These are phyloP conservation scores for Calonectria leucothoes DNA, from an alignment of 2,329 filamentous ascomycete species.

Conservation along the genomic window DNA sequence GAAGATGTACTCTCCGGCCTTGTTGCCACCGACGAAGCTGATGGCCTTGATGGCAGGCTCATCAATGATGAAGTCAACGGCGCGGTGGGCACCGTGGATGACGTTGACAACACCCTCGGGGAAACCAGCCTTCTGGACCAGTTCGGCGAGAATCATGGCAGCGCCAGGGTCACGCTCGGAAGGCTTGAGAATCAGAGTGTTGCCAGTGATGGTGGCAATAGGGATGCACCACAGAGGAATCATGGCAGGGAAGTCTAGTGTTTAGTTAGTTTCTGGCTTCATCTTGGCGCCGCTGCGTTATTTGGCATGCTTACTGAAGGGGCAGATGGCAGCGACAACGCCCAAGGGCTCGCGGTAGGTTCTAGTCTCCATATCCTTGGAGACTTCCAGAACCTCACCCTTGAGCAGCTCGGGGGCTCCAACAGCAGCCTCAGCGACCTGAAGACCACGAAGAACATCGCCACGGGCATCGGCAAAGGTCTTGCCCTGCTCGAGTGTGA, in stretches of 20 bases:
- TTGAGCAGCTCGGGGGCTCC: conserved; percentile 85
- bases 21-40: conserved; percentile 88
- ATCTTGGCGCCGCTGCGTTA: neutral
- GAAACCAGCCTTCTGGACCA: conserved; percentile 84
- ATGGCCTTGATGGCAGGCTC: conserved; percentile 88
- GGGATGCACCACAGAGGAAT: conserved; percentile 93
- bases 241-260: conserved; percentile 88
- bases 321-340: conserved; percentile 86
- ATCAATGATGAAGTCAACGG: conserved; percentile 89
- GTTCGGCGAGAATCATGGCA: conserved; percentile 86
- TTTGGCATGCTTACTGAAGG: conserved; percentile 74
- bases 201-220: conserved; percentile 85
- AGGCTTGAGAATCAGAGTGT: conserved; percentile 87
- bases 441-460: conserved; percentile 83
- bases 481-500: conserved; percentile 90
- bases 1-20: conserved; percentile 90
- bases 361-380: conserved; percentile 91
- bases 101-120: conserved; percentile 86
- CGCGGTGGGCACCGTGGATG: conserved; percentile 82
- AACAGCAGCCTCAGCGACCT: conserved; percentile 87
- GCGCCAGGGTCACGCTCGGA: conserved; percentile 88
- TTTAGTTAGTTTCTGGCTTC: conserved; percentile 17
- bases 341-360: conserved; percentile 86
- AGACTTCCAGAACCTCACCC: conserved; percentile 85
- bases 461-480: conserved; percentile 86